phyloP scores from a whole-genome alignment of 805 yeast species.

The Teunomyces gatunensis region DNA sequence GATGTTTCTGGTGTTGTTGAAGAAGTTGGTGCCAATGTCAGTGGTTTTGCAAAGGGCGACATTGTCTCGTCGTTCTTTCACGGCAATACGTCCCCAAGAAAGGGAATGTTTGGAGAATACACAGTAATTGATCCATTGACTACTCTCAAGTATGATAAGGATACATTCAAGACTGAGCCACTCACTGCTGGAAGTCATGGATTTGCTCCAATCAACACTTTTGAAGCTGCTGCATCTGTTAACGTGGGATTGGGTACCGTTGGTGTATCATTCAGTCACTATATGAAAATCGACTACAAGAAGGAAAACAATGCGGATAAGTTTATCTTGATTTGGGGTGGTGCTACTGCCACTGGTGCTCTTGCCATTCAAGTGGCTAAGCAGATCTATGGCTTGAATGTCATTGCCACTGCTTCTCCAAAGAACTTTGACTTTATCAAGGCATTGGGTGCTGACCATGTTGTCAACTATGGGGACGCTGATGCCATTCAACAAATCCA shows the following conservation, averaged over 20 bases:
- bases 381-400: conserved; percentile 25
- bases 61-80: conserved; percentile 50
- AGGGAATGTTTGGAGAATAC: conserved; percentile 63
- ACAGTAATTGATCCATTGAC: conserved; percentile 35
- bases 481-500: conserved; percentile 22
- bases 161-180: conserved; percentile 10
- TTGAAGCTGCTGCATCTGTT: conserved; percentile 65
- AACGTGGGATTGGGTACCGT: conserved; percentile 55
- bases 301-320: conserved; percentile 13
- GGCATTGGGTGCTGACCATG: conserved; percentile 28
- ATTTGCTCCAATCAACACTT: conserved; percentile 42
- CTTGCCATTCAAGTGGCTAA: conserved; percentile 34
- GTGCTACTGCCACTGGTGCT: conserved; percentile 33
- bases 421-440: conserved; percentile 22
- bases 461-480: conserved; percentile 26
- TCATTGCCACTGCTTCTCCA: conserved; percentile 26
- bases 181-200: conserved; percentile 23
- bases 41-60: conserved; percentile 39
- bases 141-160: conserved; percentile 28
- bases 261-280: conserved; percentile 35
- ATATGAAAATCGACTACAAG: conserved; percentile 24
- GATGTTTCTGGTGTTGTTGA: conserved; percentile 60
- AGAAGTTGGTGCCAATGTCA: conserved; percentile 47
- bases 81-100: conserved; percentile 48
- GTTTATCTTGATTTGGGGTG: conserved; percentile 34